phyloP scores from a whole-genome alignment of 176 grass and related monocot species.

The Dactylis glomerata region DNA sequence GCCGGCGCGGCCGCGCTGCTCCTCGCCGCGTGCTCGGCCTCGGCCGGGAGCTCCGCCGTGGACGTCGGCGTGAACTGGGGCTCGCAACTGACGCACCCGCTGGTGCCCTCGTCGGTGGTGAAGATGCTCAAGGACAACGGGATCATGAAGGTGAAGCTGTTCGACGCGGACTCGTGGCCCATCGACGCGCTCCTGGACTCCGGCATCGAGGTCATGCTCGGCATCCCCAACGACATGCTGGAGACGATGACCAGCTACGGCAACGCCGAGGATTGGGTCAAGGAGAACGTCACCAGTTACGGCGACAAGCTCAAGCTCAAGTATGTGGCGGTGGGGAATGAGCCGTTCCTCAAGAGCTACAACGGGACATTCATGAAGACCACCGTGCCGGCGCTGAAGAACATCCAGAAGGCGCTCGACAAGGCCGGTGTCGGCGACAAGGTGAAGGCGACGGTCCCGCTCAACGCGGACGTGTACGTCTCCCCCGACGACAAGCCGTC shows the following conservation, averaged over 20 bases:
- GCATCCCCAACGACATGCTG: constrained; percentile 73
- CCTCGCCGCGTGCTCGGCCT: background rate
- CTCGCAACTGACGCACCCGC: constrained; percentile 64
- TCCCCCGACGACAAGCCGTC: constrained; percentile 61
- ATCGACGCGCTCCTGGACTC: constrained; percentile 54
- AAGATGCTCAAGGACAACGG: constrained; percentile 74
- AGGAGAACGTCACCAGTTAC: constrained; percentile 69
- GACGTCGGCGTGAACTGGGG: constrained; percentile 82
- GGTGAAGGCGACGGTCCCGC: constrained; percentile 63
- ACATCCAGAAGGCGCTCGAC: constrained; percentile 78
- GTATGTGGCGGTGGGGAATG: constrained; percentile 87
- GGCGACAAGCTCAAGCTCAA: constrained; percentile 57
- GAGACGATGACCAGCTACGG: constrained; percentile 56
- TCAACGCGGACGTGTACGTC: constrained; percentile 75
- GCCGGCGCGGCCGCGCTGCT: constrained; percentile 29
- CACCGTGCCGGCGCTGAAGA: constrained; percentile 67
- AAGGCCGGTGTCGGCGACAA: constrained; percentile 47
- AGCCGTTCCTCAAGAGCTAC: constrained; percentile 75
- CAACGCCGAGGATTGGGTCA: constrained; percentile 62
- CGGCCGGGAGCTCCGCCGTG: background rate
- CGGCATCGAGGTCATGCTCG: constrained; percentile 78
- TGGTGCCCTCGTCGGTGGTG: constrained; percentile 41
- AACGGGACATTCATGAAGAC: constrained; percentile 65
- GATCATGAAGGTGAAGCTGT: constrained; percentile 65
- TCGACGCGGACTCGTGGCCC: constrained; percentile 71